A percentile compares a stretch with the other conserved stretches of the same genome.
phyloP scores from a whole-genome alignment of 2,329 filamentous ascomycete species.

The Fusarium bactridioides region DNA sequence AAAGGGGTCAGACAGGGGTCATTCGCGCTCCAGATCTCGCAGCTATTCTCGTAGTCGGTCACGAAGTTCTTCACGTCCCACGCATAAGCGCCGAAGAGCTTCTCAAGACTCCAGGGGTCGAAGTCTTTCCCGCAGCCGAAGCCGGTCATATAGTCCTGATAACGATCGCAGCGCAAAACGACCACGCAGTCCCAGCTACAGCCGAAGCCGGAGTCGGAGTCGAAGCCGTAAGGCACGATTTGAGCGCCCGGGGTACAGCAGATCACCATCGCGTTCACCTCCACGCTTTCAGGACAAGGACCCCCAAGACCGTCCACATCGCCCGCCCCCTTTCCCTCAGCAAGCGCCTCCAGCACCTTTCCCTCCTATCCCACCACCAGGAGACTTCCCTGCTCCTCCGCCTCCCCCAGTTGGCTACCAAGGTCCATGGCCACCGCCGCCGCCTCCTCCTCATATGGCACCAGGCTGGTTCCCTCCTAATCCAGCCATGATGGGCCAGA shows the following conservation, averaged over 20 bases:
- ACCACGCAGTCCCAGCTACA: slow-evolving; percentile 40
- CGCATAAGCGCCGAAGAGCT: slow-evolving; percentile 43
- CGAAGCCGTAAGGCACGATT: slow-evolving; percentile 28
- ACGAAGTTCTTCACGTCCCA: slow-evolving; percentile 44
- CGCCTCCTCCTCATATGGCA: slow-evolving; percentile 40
- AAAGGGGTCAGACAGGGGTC: slow-evolving; percentile 40
- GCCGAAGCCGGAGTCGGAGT: slow-evolving; percentile 45
- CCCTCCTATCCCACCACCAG: slow-evolving; percentile 30
- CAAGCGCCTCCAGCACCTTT: slow-evolving; percentile 33
- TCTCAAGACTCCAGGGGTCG: slow-evolving; percentile 35
- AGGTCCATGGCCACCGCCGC: slow-evolving; percentile 54
- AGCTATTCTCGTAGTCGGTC: slow-evolving; percentile 43
- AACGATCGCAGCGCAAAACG: slow-evolving; percentile 25
- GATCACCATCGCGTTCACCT: slow-evolving; percentile 40
- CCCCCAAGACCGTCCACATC: slow-evolving; percentile 18
- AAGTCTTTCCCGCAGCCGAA: slow-evolving; percentile 40
- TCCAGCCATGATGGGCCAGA: slow-evolving; percentile 38
- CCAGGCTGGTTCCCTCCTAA: slow-evolving; percentile 42
- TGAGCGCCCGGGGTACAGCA: slow-evolving; percentile 34
- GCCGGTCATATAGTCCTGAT: slow-evolving; percentile 42
- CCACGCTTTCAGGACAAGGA: slow-evolving; percentile 25
- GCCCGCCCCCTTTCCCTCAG: slow-evolving; percentile 39
- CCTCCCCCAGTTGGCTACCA: slow-evolving; percentile 48
- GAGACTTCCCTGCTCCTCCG: slow-evolving; percentile 1
- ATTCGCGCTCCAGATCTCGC: slow-evolving; percentile 46